Evolutionary conservation across 805 yeast genomes (phyloP), one percentile per base, ranked within the genome.

Genomic region (Blastobotrys robertii): DNA sequence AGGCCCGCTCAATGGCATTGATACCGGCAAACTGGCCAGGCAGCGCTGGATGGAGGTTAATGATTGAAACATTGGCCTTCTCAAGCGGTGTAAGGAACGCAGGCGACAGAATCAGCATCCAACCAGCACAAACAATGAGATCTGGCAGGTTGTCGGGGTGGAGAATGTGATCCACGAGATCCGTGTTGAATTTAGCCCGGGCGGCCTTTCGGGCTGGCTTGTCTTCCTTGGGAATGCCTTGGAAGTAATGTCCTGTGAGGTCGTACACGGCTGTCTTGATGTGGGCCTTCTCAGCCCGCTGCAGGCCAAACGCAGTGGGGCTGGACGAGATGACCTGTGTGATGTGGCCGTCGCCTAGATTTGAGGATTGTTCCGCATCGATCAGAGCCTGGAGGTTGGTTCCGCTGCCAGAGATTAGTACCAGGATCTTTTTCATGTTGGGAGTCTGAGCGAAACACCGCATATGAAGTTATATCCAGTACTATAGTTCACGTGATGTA

Each of bases 11-110:
- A 46, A 92, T 92, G 8, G 98, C 97, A 65, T 85, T 87, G 8
- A 94, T 90, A 4, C 98, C 98, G 45, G 90, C 97, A 68, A 90
- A 92, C 4, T 87, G 87, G 22, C 95, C 95, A 1, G 98, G 98
- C 46, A 92, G 74, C 0, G 98, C 97, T 4, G 98, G 98, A 60
- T 92, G 98, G 47, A 92, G 68, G 57, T 92, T 92, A 55, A 92
- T 87, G 49, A 92, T 88, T 31, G 88, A 84, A 25, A 87, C 72
- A 1, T 72, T 67, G 2, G 71, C 76, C 2, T 71, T 60, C 40
- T 69, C 75, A 30, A 88, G 62, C 2, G 88, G 87, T 33, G 67
- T 64, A 47, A 92, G 68, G 51, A 86, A 87, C 14, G 76, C 69
- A 3, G 85, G 79, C 1, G 96, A 83, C 46, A 92, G 69, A 45